These are phyloP conservation scores for Euryodendron excelsum DNA, from an alignment of 148 eudicot genomes.

Conservation along the genomic window DNA sequence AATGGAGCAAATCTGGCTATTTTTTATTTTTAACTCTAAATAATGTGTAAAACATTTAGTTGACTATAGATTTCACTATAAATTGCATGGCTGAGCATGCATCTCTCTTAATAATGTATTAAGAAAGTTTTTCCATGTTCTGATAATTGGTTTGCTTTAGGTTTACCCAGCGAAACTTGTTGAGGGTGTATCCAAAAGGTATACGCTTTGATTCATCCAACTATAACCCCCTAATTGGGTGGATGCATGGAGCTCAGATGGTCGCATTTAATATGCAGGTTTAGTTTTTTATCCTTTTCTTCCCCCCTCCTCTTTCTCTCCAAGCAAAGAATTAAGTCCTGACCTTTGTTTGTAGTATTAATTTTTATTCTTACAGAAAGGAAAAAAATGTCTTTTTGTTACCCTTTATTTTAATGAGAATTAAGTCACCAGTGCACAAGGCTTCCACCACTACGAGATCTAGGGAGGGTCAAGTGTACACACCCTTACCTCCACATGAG, in stretches of 20 bases:
- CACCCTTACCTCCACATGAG: too few species aligned
- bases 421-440: too few species aligned
- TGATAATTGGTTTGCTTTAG: constrained; percentile 32
- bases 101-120: constrained; percentile 2
- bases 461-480: too few species aligned
- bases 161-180: constrained; percentile 74
- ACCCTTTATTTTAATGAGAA: too few species aligned
- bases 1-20: background rate
- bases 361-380: too few species aligned
- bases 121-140: background rate
- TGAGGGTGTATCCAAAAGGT: constrained; percentile 85
- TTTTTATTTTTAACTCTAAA: background rate
- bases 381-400: too few species aligned
- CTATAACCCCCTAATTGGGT: constrained; percentile 71
- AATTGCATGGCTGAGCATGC: background rate
- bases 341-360: too few species aligned
- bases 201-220: constrained; percentile 78
- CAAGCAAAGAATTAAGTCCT: background rate
- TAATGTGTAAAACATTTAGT: background rate
- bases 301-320: background rate
- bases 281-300: constrained; percentile 9
- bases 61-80: background rate
- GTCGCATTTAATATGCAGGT: too few species aligned
- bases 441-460: too few species aligned
- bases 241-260: constrained; percentile 97